Base-by-base conservation (phyloP, 345 rosid genomes). In the Camelina hispida region DNA sequence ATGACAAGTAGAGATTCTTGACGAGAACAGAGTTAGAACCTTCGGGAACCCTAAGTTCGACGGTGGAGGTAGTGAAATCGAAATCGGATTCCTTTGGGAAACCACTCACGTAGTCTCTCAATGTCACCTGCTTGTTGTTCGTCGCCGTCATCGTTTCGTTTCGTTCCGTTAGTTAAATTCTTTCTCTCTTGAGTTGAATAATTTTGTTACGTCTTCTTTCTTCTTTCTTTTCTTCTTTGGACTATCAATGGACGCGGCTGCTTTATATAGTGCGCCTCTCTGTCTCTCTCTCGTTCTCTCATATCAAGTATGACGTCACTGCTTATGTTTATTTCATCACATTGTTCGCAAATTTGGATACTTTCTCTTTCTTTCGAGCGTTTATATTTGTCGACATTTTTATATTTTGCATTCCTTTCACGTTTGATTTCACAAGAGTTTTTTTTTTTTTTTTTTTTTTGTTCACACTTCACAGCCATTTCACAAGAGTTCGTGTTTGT, bases 1-100 rank as follows among this genome's bases (percentile, higher is more conserved):
- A 87, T 6, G 89, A 85, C 61, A 84, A 47, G 63, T 82, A 88
- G 43, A 86, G 85, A 76, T 88, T 88, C 86, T 86, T 88, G 62
- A 84, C 80, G 18, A 85, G 60, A 17, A 87, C 60, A 0, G 83
- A 75, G 16, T 68, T 78, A 0, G 79, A 60, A 0, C 79, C 87
- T 10, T 65, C 71, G 11, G 82, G 81, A 7, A 70, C 65, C 65
- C 35, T 71, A 65, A 84, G 64, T 5, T 72, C 69, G 5, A 84
- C 52, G 30, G 83, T 70, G 18, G 72, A 16, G 6, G 81, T 66
- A 16, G 34, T 65, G 57, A 85, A 28, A 4, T 46, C 22, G 80
- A 85, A 58, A 81, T 86, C 84, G 17, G 87, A 72, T 64, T 84
- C 88, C 63, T 68, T 86, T 0, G 84, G 89, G 52, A 83, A 72